These are phyloP conservation scores for Mycena galericulata DNA, from an alignment of 768 basidiomycete genomes.

Conservation along the genomic window DNA sequence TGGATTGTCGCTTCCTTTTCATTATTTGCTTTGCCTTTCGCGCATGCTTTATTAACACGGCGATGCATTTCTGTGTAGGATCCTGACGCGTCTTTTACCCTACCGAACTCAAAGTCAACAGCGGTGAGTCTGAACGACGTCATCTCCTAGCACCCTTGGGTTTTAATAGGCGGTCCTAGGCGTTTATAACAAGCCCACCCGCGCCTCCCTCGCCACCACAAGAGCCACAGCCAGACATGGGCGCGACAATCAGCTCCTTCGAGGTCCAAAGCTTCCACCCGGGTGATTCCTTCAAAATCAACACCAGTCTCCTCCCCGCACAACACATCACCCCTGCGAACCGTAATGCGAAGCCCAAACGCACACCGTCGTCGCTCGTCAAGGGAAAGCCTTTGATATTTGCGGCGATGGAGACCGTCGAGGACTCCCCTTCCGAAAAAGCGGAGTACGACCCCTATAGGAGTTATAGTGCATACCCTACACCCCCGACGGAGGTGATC, in stretches of 20 bases:
- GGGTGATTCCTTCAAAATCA: slow-evolving; percentile 29
- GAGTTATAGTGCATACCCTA: slow-evolving; percentile 21
- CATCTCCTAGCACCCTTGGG: slow-evolving; percentile 18
- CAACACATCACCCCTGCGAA: slow-evolving; percentile 22
- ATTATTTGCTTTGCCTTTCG: slow-evolving; percentile 24
- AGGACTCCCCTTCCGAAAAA: slow-evolving; percentile 35
- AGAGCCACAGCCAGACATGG: slow-evolving; percentile 27
- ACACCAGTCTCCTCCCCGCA: slow-evolving; percentile 29
- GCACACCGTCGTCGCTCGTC: slow-evolving; percentile 34
- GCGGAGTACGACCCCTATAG: slow-evolving; percentile 24
- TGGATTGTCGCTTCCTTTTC: slow-evolving; percentile 32
- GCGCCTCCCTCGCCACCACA: slow-evolving; percentile 19
- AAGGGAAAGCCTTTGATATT: slow-evolving; percentile 74
- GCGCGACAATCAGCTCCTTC: slow-evolving; percentile 35
- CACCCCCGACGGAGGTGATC: slow-evolving; percentile 20
- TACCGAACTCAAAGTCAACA: slow-evolving; percentile 23
- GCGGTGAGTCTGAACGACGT: slow-evolving; percentile 32
- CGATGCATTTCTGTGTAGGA: slow-evolving; percentile 29
- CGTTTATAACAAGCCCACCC: slow-evolving; percentile 11
- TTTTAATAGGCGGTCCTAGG: slow-evolving; percentile 26
- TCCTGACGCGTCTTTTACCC: slow-evolving; percentile 28
- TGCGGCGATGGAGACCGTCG: slow-evolving; percentile 59
- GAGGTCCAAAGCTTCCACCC: slow-evolving; percentile 34
- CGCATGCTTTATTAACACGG: slow-evolving; percentile 32
- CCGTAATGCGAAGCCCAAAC: slow-evolving; percentile 20